Percentiles rank a stretch among this genome's conserved stretches.
phyloP scores from a whole-genome alignment of 192 early-diverging fungal genomes.

The Allomyces macrogynus region DNA sequence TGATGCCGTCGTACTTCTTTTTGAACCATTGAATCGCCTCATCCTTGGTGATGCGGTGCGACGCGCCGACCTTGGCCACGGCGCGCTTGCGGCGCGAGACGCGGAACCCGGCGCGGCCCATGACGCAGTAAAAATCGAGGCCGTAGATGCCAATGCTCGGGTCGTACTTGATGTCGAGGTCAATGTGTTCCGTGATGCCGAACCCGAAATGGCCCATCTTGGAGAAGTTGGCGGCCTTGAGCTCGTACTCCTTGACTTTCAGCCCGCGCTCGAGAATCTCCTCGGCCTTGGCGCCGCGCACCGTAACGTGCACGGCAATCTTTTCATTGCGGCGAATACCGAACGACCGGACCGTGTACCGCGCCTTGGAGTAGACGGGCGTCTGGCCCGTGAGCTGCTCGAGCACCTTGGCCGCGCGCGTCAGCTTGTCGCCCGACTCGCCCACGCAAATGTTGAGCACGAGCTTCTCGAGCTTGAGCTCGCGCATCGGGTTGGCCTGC shows the following conservation, averaged over 20 bases:
- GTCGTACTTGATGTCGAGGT: constrained; percentile 85
- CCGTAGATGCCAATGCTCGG: constrained; percentile 23
- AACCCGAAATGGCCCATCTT: constrained; percentile 98
- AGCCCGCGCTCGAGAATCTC: constrained; percentile 99
- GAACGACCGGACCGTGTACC: constrained; percentile 99
- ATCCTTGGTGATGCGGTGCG: constrained; percentile 84
- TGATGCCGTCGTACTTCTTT: constrained; percentile 82
- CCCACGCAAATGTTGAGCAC: constrained; percentile 99
- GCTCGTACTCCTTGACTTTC: constrained; percentile 99
- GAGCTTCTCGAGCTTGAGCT: constrained; percentile 97
- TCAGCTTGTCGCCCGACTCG: constrained; percentile 97
- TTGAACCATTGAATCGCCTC: constrained; percentile 98
- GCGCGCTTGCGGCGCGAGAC: constrained; percentile 82
- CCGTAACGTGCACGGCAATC: constrained; percentile 96
- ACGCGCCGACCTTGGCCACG: constrained; percentile 58
- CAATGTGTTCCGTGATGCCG: constrained; percentile 99
- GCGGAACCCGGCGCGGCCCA: constrained; percentile 94
- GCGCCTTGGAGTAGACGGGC: constrained; percentile 98
- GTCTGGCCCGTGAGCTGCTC: constrained; percentile 99
- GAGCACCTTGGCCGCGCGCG: constrained; percentile 98
- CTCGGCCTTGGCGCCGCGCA: constrained; percentile 83
- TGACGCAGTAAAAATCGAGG: constrained; percentile 99
- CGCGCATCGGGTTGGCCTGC: constrained; percentile 83
- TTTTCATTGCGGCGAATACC: constrained; percentile 99
- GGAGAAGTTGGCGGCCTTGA: constrained; percentile 87